phyloP scores from a whole-genome alignment of 306 rosid genomes.

The Luffa aegyptiaca region DNA sequence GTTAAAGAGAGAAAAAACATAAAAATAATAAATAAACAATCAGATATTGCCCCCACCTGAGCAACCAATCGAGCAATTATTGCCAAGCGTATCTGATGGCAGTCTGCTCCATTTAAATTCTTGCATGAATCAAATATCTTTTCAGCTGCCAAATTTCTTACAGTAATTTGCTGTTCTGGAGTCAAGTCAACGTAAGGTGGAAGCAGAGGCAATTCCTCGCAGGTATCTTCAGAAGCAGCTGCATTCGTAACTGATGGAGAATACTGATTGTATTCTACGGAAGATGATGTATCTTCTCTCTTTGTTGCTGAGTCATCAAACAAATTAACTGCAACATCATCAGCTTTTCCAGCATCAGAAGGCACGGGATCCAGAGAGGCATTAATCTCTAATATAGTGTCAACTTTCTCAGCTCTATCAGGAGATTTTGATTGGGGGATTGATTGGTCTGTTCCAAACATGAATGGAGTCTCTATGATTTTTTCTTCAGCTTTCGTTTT shows the following conservation, averaged over 20 bases:
- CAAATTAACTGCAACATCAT: conserved; percentile 37
- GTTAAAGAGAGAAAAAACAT: neutral
- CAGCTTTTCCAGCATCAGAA: conserved; percentile 31
- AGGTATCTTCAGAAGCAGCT: conserved; percentile 64
- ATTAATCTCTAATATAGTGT: conserved; percentile 20
- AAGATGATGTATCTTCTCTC: conserved; percentile 37
- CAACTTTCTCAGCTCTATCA: conserved; percentile 42
- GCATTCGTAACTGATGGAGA: conserved; percentile 41
- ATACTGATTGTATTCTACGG: conserved; percentile 52
- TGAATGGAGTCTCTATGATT: conserved; percentile 32
- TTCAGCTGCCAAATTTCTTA: conserved; percentile 58
- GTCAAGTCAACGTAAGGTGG: conserved; percentile 68
- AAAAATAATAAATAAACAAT: conserved; percentile 3
- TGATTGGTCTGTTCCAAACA: conserved; percentile 29
- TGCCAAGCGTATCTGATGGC: conserved; percentile 64
- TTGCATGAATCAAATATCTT: conserved; percentile 62
- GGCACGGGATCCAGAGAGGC: conserved; percentile 32
- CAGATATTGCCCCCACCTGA: conserved; percentile 43
- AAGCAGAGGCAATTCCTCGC: conserved; percentile 64
- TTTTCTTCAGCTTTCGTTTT: conserved; percentile 39
- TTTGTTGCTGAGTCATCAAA: conserved; percentile 32
- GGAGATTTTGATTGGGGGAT: conserved; percentile 32
- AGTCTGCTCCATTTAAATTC: conserved; percentile 44
- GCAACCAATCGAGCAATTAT: conserved; percentile 89
- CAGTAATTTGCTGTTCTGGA: conserved; percentile 50